phyloP scores from a whole-genome alignment of 148 eudicot genomes.

The Silene conica region DNA sequence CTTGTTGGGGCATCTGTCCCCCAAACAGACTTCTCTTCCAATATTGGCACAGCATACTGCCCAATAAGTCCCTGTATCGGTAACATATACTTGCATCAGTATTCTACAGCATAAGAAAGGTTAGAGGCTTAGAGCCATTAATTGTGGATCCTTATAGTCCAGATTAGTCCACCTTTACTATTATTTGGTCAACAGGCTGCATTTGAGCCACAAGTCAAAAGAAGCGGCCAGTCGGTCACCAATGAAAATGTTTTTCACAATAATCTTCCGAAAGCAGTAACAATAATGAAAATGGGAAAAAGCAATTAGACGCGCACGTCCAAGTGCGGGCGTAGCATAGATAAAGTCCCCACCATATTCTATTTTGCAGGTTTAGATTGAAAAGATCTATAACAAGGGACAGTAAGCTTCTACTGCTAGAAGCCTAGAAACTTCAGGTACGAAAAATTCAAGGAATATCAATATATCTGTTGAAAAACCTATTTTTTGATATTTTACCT shows the following conservation, averaged over 20 bases:
- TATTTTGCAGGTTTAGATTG: not conserved
- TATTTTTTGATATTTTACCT: constrained; percentile 49
- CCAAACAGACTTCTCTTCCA: constrained; percentile 99
- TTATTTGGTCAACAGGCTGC: too few species aligned
- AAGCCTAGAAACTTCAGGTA: constrained; percentile 2
- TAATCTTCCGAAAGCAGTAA: not conserved
- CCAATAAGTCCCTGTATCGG: constrained; percentile 77
- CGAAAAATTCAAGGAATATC: constrained; percentile 4
- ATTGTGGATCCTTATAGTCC: not conserved
- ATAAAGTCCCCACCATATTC: not conserved
- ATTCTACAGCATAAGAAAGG: not conserved
- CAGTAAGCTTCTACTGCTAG: not conserved
- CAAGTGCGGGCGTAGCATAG: not conserved
- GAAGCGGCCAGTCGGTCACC: not conserved
- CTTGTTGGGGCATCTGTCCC: constrained; percentile 99
- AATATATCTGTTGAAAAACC: not conserved
- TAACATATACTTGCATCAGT: constrained; percentile 6
- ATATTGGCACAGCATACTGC: constrained; percentile 97
- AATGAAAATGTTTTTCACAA: not conserved
- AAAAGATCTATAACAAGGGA: not conserved
- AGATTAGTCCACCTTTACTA: too few species aligned
- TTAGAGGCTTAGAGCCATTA: not conserved
- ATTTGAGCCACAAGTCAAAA: too few species aligned
- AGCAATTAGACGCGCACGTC: not conserved
- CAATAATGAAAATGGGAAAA: not conserved